Evolutionary conservation across 352 stramenopile genomes (phyloP), one percentile per base, ranked within the genome.

Genomic region (Globisporangium nunn): DNA sequence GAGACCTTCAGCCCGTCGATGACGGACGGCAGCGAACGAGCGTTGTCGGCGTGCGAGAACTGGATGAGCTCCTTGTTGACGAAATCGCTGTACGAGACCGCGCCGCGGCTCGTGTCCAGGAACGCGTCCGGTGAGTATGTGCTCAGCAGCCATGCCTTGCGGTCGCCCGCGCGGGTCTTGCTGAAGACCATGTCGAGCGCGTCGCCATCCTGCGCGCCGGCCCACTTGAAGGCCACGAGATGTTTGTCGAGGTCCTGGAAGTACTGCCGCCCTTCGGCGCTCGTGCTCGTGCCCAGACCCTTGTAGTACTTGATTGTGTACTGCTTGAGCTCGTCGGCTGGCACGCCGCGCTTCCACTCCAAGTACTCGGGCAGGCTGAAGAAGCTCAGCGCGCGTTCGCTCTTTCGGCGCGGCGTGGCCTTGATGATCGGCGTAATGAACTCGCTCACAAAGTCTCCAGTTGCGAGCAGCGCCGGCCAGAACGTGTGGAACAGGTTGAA

Each of bases 361-460:
- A 98, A 82, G 70, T 98, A 99, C 70, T 99, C 87, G 6, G 96
- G 96, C 14, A 99, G 63, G 28, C 93, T 99, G 68, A 97, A 99
- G 70, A 99, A 99, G 1, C 86, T 92, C n/a, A 74, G 65, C 2
- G 72, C 70, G 37, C 87, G 59, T 10, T 87, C 59, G 31, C 64
- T 70, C 52, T 79, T 74, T 31, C 91, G 85, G 37, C 81, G 86
- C 33, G 89, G 70, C 28, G 72, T 88, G 28, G 87, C 95, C 70
- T 99, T 99, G 56, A 99, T 96, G 64, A 99, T 98, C 14, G 97
- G 96, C 31, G 97, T 99, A 70, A 99, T 99, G 70, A 99, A 99
- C 61, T 99, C 96, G 62, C 97, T 92, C 10, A 99, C 73, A 58
- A 99, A 99, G 18, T 89, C 88, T 12, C 87, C 78, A 49, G 95